Conservation (phyloP, 2,329 filamentous ascomycete species). For the Pseudophaeomoniella oleicola region DNA sequence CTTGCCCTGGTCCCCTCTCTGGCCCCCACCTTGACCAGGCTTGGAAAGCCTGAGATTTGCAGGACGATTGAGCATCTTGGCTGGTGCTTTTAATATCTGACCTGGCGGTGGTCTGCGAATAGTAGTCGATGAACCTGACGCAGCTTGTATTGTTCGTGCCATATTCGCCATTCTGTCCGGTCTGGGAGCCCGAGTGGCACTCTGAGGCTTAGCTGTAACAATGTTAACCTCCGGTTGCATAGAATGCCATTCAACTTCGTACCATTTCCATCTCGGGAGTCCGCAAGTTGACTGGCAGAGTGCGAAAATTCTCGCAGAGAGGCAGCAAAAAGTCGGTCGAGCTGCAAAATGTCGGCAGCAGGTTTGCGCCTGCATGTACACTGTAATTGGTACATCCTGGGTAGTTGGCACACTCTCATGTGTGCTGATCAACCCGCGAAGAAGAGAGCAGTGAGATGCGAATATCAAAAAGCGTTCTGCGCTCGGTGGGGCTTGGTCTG, state of each 20-base stretch:
- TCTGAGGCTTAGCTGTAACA: no score
- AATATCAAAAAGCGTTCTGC: background rate
- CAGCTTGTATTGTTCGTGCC: background rate
- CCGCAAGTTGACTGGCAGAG: background rate
- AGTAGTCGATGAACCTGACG: background rate
- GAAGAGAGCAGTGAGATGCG: background rate
- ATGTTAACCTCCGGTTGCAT: no score
- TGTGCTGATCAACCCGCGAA: background rate
- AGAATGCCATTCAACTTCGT: no score
- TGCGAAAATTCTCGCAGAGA: background rate
- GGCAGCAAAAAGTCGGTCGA: background rate
- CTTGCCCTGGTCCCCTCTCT: background rate
- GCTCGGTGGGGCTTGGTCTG: no score
- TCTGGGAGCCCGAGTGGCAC: no score
- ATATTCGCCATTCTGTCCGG: background rate
- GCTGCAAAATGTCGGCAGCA: background rate
- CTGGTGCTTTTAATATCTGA: background rate
- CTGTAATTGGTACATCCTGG: background rate
- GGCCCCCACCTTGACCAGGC: background rate
- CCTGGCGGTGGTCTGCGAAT: no score
- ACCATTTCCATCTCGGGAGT: no score
- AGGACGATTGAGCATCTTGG: background rate
- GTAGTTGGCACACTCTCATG: background rate
- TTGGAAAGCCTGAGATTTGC: background rate
- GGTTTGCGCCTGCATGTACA: background rate